These are phyloP conservation scores for Boletus tylopilopsis DNA, from an alignment of 768 basidiomycete species.

Conservation along the genomic window DNA sequence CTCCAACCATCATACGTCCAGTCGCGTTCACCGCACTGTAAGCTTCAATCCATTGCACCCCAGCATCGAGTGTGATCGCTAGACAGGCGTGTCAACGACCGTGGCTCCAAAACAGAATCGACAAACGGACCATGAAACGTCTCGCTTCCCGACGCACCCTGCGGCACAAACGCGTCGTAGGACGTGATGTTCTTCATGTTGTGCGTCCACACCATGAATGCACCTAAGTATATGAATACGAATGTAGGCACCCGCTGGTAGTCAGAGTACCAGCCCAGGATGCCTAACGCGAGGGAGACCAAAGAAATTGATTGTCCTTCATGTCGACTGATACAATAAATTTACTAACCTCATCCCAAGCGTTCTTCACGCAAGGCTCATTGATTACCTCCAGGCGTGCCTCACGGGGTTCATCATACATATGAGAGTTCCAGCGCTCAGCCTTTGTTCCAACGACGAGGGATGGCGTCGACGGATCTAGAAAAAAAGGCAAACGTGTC, in stretches of 20 bases:
- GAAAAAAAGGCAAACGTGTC: slow-evolving; percentile 93
- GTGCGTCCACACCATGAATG: slow-evolving; percentile 43
- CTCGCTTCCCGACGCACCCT: slow-evolving; percentile 24
- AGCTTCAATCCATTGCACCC: slow-evolving; percentile 46
- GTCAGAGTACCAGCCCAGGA: no score
- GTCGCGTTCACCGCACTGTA: slow-evolving; percentile 38
- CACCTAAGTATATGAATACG: no score
- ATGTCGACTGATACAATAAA: no score
- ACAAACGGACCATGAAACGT: slow-evolving; percentile 24
- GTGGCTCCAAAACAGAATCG: background rate
- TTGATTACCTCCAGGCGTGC: background rate
- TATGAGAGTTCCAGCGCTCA: slow-evolving; percentile 72
- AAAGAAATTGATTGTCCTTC: no score
- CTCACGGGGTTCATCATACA: slow-evolving; percentile 23
- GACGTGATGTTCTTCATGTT: slow-evolving; percentile 39
- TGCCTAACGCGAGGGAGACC: no score
- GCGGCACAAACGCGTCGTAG: slow-evolving; percentile 28
- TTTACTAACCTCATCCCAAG: no score
- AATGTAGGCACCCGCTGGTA: no score
- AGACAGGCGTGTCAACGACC: background rate
- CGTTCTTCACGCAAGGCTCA: background rate
- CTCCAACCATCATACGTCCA: slow-evolving; percentile 44
- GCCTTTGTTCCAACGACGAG: slow-evolving; percentile 69
- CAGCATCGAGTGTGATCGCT: slow-evolving; percentile 36
- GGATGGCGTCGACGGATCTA: slow-evolving; percentile 51